phyloP scores from a whole-genome alignment of 2,329 filamentous ascomycete genomes.

The Aspergillus brunneoviolaceus region DNA sequence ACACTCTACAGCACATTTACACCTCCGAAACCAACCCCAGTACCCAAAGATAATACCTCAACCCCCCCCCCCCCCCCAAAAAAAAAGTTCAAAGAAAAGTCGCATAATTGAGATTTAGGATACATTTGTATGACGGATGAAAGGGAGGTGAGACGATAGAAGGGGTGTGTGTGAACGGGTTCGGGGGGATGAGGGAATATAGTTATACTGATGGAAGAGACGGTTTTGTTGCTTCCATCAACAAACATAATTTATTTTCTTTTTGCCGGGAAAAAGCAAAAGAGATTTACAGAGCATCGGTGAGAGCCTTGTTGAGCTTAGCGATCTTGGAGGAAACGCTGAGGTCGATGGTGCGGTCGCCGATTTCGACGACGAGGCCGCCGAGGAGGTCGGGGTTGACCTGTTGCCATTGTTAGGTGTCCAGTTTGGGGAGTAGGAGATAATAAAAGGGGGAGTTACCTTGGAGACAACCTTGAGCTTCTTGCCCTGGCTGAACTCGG shows the following conservation, averaged over 20 bases:
- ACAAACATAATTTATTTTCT: background rate
- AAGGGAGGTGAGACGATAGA: too few relatives aligned
- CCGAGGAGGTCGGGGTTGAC: constrained; percentile 94
- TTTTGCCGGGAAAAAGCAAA: background rate
- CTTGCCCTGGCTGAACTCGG: constrained; percentile 84
- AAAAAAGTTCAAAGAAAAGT: too few relatives aligned
- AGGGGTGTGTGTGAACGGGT: too few relatives aligned
- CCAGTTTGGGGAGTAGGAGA: background rate
- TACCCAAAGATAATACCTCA: too few relatives aligned
- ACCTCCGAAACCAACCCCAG: too few relatives aligned
- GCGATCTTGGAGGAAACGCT: constrained; percentile 91
- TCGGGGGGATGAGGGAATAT: too few relatives aligned
- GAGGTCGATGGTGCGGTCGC: constrained; percentile 96
- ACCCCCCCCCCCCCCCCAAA: too few relatives aligned
- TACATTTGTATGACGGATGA: too few relatives aligned
- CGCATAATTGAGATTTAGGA: too few relatives aligned
- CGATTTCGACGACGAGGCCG: constrained; percentile 92
- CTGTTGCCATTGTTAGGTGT: constrained; percentile 43
- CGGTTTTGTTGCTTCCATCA: background rate
- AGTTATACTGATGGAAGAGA: background rate
- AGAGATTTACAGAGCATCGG: constrained; percentile 83
- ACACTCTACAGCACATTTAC: too few relatives aligned
- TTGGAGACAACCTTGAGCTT: constrained; percentile 96
- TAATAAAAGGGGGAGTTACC: constrained; percentile 20
- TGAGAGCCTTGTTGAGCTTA: constrained; percentile 99